A percentile compares a stretch with the other conserved stretches of the same genome.
Evolutionary conservation across 1,284 basidiomycete species (phyloP).

Genomic region (Mycosarcoma mackinlayi): DNA sequence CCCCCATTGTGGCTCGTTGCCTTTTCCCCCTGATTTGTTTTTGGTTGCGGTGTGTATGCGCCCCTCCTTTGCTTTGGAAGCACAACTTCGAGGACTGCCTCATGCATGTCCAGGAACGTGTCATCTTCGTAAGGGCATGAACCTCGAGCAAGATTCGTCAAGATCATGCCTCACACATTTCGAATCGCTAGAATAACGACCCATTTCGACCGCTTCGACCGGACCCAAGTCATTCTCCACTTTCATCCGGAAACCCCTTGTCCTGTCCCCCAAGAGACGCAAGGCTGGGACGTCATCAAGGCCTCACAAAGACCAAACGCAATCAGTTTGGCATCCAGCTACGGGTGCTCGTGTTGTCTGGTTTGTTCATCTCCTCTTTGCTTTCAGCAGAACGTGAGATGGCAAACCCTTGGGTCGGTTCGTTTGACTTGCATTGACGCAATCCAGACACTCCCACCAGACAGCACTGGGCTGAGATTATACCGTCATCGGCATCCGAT

Average conservation of each 20-base stretch:
- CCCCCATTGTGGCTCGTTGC: constrained; percentile 30
- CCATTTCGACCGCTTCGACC: too few species aligned
- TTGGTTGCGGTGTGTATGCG: constrained; percentile 20
- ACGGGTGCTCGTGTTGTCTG: constrained; percentile 61
- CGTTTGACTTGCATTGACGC: not conserved
- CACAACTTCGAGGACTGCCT: not conserved
- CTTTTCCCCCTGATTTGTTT: constrained; percentile 38
- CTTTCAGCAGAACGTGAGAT: not conserved
- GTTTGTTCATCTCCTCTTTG: too few species aligned
- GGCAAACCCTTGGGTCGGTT: constrained; percentile 24
- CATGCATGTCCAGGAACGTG: not conserved
- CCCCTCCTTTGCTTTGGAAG: not conserved
- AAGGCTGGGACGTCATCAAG: constrained; percentile 26
- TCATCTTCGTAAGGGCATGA: too few species aligned
- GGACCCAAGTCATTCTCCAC: too few species aligned
- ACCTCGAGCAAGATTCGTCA: too few species aligned
- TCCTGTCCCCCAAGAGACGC: constrained; percentile 8
- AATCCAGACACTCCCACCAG: too few species aligned
- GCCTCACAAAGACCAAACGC: constrained; percentile 44
- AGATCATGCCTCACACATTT: too few species aligned
- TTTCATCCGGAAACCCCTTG: not conserved
- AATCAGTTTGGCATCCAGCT: constrained; percentile 60
- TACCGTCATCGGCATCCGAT: constrained; percentile 53
- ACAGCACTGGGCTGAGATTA: constrained; percentile 56
- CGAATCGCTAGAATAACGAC: too few species aligned